Evolutionary conservation across 1,139 yeast species (phyloP).

Genomic region (Sugiyamaella sp.): DNA sequence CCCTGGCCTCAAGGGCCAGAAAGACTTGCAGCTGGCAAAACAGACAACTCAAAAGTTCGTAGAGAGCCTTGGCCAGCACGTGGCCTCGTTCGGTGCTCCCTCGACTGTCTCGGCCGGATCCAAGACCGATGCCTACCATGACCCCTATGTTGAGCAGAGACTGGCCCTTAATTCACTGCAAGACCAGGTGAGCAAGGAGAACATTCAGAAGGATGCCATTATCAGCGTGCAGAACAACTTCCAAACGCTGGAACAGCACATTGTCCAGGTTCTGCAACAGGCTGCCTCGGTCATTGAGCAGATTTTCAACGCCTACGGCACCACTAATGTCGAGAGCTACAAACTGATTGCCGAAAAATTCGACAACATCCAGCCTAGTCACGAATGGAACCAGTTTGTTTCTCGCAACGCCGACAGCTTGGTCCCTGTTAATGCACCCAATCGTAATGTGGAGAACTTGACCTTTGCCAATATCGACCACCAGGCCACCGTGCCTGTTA

Average conservation of each 20-base stretch:
- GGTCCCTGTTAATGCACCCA: constrained; percentile 42
- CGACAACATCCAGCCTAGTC: constrained; percentile 41
- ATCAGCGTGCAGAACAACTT: constrained; percentile 48
- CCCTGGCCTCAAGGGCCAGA: constrained; percentile 42
- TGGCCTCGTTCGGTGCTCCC: constrained; percentile 35
- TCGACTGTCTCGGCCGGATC: constrained; percentile 20
- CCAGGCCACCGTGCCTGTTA: constrained; percentile 47
- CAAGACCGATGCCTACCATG: constrained; percentile 47
- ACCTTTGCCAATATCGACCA: constrained; percentile 47
- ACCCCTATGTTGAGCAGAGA: constrained; percentile 52
- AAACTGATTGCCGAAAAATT: constrained; percentile 41
- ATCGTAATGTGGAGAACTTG: constrained; percentile 45
- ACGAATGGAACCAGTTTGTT: constrained; percentile 52
- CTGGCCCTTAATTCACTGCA: constrained; percentile 43
- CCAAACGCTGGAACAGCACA: constrained; percentile 48
- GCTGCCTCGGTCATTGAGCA: constrained; percentile 42
- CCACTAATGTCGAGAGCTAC: constrained; percentile 38
- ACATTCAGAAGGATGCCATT: constrained; percentile 48
- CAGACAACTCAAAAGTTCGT: constrained; percentile 42
- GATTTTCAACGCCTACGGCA: constrained; percentile 39
- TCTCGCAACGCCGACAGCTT: constrained; percentile 40
- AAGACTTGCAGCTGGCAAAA: constrained; percentile 46
- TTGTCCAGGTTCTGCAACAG: constrained; percentile 48
- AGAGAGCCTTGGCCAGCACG: constrained; percentile 43
- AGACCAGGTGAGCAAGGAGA: constrained; percentile 50